Conservation (phyloP, 768 basidiomycete species). For the Collybia nuda region DNA sequence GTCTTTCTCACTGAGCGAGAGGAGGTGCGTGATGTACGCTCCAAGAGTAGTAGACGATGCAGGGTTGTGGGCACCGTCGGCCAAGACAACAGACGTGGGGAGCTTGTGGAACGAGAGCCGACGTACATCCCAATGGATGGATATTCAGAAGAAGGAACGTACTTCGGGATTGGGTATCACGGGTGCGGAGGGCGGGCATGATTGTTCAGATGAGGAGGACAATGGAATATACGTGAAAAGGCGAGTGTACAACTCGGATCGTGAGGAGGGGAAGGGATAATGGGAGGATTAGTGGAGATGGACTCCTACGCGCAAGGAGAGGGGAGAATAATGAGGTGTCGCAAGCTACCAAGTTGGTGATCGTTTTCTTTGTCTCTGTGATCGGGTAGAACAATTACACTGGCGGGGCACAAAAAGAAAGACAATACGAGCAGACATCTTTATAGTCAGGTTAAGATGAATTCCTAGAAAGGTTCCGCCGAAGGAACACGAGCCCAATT, state of each 20-base stretch:
- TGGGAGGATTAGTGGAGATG: slow-evolving; percentile 23
- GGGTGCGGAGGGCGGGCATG: slow-evolving; percentile 82
- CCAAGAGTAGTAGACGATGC: slow-evolving; percentile 72
- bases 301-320: slow-evolving; percentile 36
- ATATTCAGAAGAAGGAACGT: slow-evolving; percentile 20
- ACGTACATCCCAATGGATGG: slow-evolving; percentile 3
- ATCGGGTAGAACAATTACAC: slow-evolving; percentile 62
- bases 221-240: slow-evolving; percentile 15
- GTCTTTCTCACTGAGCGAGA: slow-evolving; percentile 16
- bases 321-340: slow-evolving; percentile 48
- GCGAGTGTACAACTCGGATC: slow-evolving; percentile 18
- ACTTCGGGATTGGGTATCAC: slow-evolving; percentile 64
- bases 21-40: slow-evolving; percentile 53
- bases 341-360: slow-evolving; percentile 34
- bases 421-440: slow-evolving; percentile 56
- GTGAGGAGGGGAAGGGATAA: slow-evolving; percentile 23
- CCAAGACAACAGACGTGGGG: slow-evolving; percentile 48
- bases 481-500: slow-evolving; percentile 36
- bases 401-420: slow-evolving; percentile 59
- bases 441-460: slow-evolving; percentile 43
- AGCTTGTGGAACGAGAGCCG: slow-evolving; percentile 69
- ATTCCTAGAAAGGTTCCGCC: slow-evolving; percentile 35
- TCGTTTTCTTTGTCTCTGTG: slow-evolving; percentile 50
- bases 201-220: slow-evolving; percentile 33
- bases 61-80: slow-evolving; percentile 93